phyloP scores from a whole-genome alignment of 139 green algal species.

The Eudorina sp. region DNA sequence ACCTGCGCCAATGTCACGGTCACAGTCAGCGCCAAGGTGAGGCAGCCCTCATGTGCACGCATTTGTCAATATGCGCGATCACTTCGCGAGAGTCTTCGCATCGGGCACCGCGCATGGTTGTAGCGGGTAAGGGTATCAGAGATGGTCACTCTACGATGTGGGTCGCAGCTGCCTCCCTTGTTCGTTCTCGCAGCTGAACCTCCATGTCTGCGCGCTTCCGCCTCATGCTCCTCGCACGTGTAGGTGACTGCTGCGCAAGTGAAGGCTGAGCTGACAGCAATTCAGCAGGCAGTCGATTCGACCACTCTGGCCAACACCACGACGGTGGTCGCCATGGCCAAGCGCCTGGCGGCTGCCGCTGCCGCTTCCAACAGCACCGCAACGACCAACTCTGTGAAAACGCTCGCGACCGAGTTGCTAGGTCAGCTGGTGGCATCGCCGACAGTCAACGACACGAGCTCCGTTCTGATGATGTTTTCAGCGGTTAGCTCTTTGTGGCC shows the following conservation, averaged over 20 bases:
- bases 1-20: not conserved
- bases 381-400: too few relatives aligned
- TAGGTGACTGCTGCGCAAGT: not conserved
- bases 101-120: too few relatives aligned
- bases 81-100: too few relatives aligned
- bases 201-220: not conserved
- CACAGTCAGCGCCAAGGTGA: not conserved
- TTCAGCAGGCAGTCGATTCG: not conserved
- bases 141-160: not conserved
- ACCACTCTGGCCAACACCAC: not conserved
- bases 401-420: not conserved
- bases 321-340: not conserved
- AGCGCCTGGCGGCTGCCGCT: not conserved
- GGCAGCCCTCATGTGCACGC: too few relatives aligned
- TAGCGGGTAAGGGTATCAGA: not conserved
- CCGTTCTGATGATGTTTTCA: not conserved
- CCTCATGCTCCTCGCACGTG: too few relatives aligned
- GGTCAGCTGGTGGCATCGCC: not conserved
- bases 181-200: not conserved
- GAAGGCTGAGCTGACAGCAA: not conserved
- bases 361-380: not conserved
- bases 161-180: not conserved
- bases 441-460: not conserved
- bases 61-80: too few relatives aligned
- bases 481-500: not conserved